Conservation (phyloP, 352 stramenopile species). For the Globisporangium polare region DNA sequence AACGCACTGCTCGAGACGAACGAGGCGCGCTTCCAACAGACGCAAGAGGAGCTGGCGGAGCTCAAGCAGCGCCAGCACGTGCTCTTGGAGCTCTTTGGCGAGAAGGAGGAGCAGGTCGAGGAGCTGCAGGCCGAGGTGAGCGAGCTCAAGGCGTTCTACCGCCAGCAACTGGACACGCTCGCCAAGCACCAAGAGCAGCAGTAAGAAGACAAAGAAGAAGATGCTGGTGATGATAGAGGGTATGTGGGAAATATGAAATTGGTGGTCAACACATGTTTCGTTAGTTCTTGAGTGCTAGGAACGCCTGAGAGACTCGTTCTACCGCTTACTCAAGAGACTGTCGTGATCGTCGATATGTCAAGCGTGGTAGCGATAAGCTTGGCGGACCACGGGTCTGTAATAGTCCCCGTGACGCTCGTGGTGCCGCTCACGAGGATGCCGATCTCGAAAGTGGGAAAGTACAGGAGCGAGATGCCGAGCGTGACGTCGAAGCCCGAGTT, state of each 20-base stretch:
- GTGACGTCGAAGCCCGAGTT: constrained; percentile 6
- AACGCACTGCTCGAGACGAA: constrained; percentile 71
- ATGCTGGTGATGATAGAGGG: constrained; percentile 12
- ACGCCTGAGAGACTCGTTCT: not conserved
- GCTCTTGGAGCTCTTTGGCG: constrained; percentile 76
- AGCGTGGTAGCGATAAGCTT: constrained; percentile 1
- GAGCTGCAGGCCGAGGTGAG: constrained; percentile 72
- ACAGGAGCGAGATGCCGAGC: constrained; percentile 7
- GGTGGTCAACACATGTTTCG: not conserved
- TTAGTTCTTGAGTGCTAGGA: not conserved
- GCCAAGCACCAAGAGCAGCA: constrained; percentile 46
- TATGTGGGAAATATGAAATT: not conserved
- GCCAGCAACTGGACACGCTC: constrained; percentile 69
- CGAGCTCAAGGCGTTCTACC: constrained; percentile 78
- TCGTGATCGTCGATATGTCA: not conserved
- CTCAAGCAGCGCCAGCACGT: constrained; percentile 79
- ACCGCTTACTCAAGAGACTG: not conserved
- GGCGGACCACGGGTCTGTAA: not conserved
- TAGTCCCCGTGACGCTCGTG: not conserved
- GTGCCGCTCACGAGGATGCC: not conserved
- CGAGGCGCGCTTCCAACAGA: constrained; percentile 41
- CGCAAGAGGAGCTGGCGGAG: constrained; percentile 43
- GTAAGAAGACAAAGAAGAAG: constrained; percentile 15
- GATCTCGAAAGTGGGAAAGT: constrained; percentile 7
- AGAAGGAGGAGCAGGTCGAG: constrained; percentile 85